Percentiles rank a stretch among this genome's conserved stretches.
Conservation (phyloP, 169 alveolate genomes). For the Plasmodium gallinaceum region DNA sequence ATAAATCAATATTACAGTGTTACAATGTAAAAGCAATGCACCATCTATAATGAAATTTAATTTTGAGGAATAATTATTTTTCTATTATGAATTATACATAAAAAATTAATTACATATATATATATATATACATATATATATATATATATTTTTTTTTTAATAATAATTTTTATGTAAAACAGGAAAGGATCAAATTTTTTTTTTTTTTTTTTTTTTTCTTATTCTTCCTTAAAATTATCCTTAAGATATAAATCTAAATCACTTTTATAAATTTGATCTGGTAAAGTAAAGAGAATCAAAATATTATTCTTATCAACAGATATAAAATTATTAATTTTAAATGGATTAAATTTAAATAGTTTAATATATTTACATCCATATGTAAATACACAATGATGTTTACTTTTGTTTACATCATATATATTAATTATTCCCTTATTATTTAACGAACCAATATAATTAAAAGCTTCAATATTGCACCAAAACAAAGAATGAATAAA, state of each 20-base stretch:
- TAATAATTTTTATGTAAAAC: background rate
- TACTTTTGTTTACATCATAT: constrained; percentile 49
- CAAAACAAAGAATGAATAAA: constrained; percentile 64
- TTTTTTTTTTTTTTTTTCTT: background rate
- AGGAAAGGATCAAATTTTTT: background rate
- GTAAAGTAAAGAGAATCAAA: constrained; percentile 43
- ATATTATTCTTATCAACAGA: constrained; percentile 59
- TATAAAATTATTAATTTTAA: constrained; percentile 39
- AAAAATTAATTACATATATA: background rate
- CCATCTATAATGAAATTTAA: too few species aligned
- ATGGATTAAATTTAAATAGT: constrained; percentile 41
- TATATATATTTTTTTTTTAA: background rate
- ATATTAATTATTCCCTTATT: constrained; percentile 59
- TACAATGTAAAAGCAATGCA: too few species aligned
- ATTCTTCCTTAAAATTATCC: constrained; percentile 28
- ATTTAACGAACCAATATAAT: constrained; percentile 59
- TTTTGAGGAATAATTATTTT: too few species aligned
- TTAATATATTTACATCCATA: constrained; percentile 59
- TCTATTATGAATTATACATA: too few species aligned
- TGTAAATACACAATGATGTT: constrained; percentile 55
- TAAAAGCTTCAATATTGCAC: constrained; percentile 67
- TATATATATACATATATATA: background rate
- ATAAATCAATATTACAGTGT: too few species aligned
- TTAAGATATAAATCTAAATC: constrained; percentile 53
- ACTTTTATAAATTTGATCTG: constrained; percentile 57